A percentile compares a stretch with the other conserved stretches of the same genome.
These are phyloP conservation scores for Syzygium grande DNA, from an alignment of 345 rosid genomes.

Conservation along the genomic window DNA sequence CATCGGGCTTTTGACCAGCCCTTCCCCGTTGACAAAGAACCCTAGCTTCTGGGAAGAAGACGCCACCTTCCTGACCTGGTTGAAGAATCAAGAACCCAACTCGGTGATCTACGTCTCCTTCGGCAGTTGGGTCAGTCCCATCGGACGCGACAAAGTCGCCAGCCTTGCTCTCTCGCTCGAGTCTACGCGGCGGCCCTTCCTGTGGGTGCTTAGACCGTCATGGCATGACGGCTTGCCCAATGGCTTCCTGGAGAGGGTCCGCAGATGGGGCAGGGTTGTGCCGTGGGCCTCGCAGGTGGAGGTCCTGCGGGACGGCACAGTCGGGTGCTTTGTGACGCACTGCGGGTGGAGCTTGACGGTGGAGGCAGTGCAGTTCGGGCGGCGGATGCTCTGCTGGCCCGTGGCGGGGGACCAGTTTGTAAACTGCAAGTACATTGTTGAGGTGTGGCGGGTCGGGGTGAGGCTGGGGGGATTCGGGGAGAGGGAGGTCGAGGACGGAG, in stretches of 20 bases:
- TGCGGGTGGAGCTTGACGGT: conserved; percentile 85
- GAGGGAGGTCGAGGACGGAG: conserved; percentile 12
- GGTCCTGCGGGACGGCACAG: conserved; percentile 36
- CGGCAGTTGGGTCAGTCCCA: conserved; percentile 57
- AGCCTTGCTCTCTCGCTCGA: conserved; percentile 47
- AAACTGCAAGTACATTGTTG: conserved; percentile 31
- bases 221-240: conserved; percentile 58
- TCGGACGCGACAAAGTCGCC: conserved; percentile 45
- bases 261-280: conserved; percentile 39
- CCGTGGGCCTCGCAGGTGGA: conserved; percentile 67
- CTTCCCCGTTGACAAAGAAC: background rate
- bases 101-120: conserved; percentile 3
- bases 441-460: conserved; percentile 3
- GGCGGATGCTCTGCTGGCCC: conserved; percentile 53
- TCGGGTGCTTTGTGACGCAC: conserved; percentile 53
- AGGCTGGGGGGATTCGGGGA: background rate
- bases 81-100: background rate
- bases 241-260: conserved; percentile 34
- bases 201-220: conserved; percentile 43
- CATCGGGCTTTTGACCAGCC: conserved; percentile 31
- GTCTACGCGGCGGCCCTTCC: conserved; percentile 31
- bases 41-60: conserved; percentile 1
- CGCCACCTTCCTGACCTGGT: background rate
- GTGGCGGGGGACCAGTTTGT: conserved; percentile 76
- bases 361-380: conserved; percentile 45